Percentiles rank a stretch among this genome's conserved stretches.
Evolutionary conservation across 192 early-diverging fungal species (phyloP).

Genomic region (Podila minutissima): DNA sequence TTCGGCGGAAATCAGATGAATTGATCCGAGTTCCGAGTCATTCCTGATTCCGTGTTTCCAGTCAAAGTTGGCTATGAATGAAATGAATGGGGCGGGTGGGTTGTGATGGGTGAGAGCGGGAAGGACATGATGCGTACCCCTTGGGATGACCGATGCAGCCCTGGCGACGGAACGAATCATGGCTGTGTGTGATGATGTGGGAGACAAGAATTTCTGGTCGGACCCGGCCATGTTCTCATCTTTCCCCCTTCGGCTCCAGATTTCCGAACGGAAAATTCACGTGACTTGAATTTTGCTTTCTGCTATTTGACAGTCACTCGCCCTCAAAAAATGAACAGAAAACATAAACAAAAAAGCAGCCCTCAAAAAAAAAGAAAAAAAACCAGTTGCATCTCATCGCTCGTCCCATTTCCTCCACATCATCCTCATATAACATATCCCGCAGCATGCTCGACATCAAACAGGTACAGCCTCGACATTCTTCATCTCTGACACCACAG

Average conservation of each 20-base stretch:
- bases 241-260: neutral
- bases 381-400: neutral
- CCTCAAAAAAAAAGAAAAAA: slow-evolving; percentile 2
- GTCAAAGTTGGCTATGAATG: neutral
- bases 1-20: slow-evolving; percentile 4
- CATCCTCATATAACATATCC: slow-evolving; percentile 6
- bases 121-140: slow-evolving; percentile 31
- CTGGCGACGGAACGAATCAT: slow-evolving; percentile 50
- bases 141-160: slow-evolving; percentile 45
- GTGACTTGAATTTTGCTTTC: neutral
- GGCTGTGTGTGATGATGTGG: slow-evolving; percentile 1
- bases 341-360: neutral
- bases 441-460: slow-evolving; percentile 26
- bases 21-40: slow-evolving; percentile 5
- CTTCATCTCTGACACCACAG: neutral
- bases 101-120: neutral
- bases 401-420: slow-evolving; percentile 10
- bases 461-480: slow-evolving; percentile 15
- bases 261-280: neutral
- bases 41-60: neutral
- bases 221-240: neutral
- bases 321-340: neutral
- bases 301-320: too few species aligned
- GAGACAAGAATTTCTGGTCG: slow-evolving; percentile 10
- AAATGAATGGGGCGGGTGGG: neutral